Evolutionary conservation across 306 rosid genomes (phyloP).

Genomic region (Morella rubra): DNA sequence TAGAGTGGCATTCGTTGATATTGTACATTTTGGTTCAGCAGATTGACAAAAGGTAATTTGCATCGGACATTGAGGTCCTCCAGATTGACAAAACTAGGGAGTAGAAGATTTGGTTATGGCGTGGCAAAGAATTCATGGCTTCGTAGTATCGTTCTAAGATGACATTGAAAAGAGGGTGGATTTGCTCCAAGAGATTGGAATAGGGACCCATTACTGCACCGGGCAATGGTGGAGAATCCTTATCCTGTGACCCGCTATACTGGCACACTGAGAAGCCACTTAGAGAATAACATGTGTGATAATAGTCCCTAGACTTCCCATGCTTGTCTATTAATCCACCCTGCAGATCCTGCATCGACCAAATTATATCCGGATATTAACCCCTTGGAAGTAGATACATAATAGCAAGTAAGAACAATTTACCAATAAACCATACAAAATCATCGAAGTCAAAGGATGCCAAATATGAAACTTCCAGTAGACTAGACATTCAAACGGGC

Average conservation of each 20-base stretch:
- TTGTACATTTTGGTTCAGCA: background rate
- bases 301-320: conserved; percentile 67
- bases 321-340: conserved; percentile 94
- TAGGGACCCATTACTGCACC: conserved; percentile 63
- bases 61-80: background rate
- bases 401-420: background rate
- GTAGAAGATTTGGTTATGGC: conserved; percentile 20
- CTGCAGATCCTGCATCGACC: conserved; percentile 54
- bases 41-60: background rate
- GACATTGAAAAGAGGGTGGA: conserved; percentile 82
- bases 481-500: background rate
- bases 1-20: background rate
- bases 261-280: conserved; percentile 90
- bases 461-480: background rate
- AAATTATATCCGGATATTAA: background rate
- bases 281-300: conserved; percentile 90
- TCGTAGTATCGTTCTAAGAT: conserved; percentile 59
- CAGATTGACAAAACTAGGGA: background rate
- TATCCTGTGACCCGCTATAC: conserved; percentile 55
- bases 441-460: conserved; percentile 2
- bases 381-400: background rate
- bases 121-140: conserved; percentile 63
- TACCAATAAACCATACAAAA: background rate
- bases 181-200: conserved; percentile 71
- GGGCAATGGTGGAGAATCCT: conserved; percentile 56